phyloP scores from a whole-genome alignment of 768 basidiomycete genomes.

The Hemileccinum impolitum region DNA sequence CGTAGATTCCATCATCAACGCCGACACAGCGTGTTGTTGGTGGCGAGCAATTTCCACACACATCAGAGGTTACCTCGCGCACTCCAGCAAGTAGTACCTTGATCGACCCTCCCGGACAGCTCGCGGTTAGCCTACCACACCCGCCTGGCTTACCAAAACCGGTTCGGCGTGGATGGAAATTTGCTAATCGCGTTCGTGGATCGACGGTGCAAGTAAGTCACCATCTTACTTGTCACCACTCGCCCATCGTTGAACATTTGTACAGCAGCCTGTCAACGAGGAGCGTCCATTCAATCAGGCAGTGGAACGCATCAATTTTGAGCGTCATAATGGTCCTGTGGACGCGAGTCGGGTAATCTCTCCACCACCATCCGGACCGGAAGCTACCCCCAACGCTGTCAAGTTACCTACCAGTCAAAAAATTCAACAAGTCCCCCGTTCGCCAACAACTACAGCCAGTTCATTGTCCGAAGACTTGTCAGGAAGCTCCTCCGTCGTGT shows the following conservation, averaged over 20 bases:
- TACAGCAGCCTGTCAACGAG: conserved; percentile 4
- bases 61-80: conserved; percentile 1
- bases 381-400: not conserved
- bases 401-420: conserved; percentile 5
- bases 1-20: conserved; percentile 4
- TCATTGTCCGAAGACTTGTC: conserved; percentile 20
- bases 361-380: conserved; percentile 6
- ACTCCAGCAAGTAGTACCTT: not conserved
- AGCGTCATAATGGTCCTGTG: conserved; percentile 7
- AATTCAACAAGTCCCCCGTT: conserved; percentile 1
- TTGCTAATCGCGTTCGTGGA: not conserved
- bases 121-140: conserved; percentile 2
- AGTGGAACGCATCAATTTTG: not conserved
- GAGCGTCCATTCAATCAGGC: not conserved
- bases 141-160: conserved; percentile 11
- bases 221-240: not conserved
- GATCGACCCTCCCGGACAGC: not conserved
- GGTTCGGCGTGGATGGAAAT: not conserved
- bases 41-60: not conserved
- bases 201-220: conserved; percentile 4
- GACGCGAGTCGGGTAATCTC: not conserved
- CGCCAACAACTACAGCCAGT: conserved; percentile 9
- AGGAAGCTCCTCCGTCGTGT: conserved; percentile 4
- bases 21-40: not conserved
- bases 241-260: not conserved